phyloP scores from a whole-genome alignment of 1,284 basidiomycete genomes.

The Moesziomyces antarcticus region DNA sequence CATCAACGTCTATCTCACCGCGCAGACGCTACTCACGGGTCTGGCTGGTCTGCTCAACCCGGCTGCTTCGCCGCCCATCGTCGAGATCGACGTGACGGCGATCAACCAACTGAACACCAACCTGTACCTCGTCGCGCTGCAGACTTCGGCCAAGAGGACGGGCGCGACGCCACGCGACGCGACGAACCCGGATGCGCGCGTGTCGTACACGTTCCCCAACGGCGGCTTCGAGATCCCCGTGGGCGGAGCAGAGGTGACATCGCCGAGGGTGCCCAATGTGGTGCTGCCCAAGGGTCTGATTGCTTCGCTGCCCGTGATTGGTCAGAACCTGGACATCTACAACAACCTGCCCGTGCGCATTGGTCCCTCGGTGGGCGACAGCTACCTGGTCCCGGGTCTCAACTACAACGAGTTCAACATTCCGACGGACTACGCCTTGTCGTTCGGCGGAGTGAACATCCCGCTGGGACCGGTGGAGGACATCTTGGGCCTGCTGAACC shows the following conservation, averaged over 20 bases:
- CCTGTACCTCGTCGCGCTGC: constrained; percentile 37
- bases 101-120: constrained; percentile 41
- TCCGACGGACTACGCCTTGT: constrained; percentile 35
- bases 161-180: constrained; percentile 29
- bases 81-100: constrained; percentile 41
- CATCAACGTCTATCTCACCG: constrained; percentile 50
- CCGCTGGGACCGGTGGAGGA: constrained; percentile 14
- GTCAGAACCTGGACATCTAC: constrained; percentile 49
- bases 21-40: constrained; percentile 31
- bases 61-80: constrained; percentile 9
- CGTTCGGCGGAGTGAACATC: constrained; percentile 9
- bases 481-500: constrained; percentile 13
- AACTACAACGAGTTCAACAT: constrained; percentile 53
- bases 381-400: constrained; percentile 46
- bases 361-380: constrained; percentile 38
- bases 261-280: constrained; percentile 42
- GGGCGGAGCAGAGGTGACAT: not conserved
- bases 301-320: constrained; percentile 40
- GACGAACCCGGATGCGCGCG: constrained; percentile 22
- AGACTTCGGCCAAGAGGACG: constrained; percentile 30
- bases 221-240: too few species aligned
- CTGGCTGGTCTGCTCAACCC: constrained; percentile 20
- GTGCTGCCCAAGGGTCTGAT: constrained; percentile 49
- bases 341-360: constrained; percentile 38
- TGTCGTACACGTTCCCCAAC: constrained; percentile 46